A percentile compares a stretch with the other conserved stretches of the same genome.
These are phyloP conservation scores for Rosa hybrid DNA, from an alignment of 331 rosid genomes.

Conservation along the genomic window DNA sequence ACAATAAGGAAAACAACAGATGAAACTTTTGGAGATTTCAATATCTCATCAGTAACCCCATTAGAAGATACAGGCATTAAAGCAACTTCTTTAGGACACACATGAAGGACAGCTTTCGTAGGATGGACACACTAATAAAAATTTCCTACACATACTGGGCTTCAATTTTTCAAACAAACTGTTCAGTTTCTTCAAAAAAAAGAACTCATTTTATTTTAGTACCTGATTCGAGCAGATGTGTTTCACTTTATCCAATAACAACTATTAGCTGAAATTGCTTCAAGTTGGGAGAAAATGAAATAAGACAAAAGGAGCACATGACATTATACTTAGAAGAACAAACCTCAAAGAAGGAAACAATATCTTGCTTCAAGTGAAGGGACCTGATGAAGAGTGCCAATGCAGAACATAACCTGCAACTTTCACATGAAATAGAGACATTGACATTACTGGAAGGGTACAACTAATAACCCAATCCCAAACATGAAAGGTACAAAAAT, in stretches of 20 bases:
- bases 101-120: not conserved
- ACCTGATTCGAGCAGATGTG: not conserved
- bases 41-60: slow-evolving; percentile 2
- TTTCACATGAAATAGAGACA: slow-evolving; percentile 27
- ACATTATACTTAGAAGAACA: slow-evolving; percentile 1
- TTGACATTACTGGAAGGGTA: slow-evolving; percentile 17
- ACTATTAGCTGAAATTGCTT: not conserved
- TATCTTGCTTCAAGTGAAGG: slow-evolving; percentile 67
- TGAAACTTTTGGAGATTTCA: slow-evolving; percentile 37
- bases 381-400: slow-evolving; percentile 54
- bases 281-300: slow-evolving; percentile 6
- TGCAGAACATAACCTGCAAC: slow-evolving; percentile 57
- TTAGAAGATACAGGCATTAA: not conserved
- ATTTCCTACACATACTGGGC: not conserved
- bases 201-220: not conserved
- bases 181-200: not conserved
- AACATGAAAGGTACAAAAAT: slow-evolving; percentile 29
- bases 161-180: not conserved
- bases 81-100: not conserved
- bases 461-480: slow-evolving; percentile 22
- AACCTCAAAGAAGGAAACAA: slow-evolving; percentile 51
- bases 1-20: not conserved
- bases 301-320: not conserved
- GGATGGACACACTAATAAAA: not conserved
- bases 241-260: not conserved